These are phyloP conservation scores for Abelmoschus esculentus DNA, from an alignment of 345 rosid genomes.

Conservation along the genomic window DNA sequence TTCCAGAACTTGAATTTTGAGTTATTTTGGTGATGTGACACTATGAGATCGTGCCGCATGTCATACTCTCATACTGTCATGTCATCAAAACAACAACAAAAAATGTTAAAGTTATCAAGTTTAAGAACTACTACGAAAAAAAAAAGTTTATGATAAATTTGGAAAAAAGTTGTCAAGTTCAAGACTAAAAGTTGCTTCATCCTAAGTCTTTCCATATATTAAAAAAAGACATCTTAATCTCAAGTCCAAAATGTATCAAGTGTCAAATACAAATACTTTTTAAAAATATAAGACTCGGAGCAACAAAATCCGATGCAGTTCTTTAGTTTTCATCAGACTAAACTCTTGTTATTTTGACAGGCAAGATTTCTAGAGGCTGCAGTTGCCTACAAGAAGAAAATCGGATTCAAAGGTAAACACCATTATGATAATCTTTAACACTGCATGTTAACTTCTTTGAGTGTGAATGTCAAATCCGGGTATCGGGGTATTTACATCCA, in stretches of 20 bases:
- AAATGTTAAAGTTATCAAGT: no score
- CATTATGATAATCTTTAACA: background rate
- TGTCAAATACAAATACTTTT: background rate
- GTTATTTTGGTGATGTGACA: no score
- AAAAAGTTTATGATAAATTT: no score
- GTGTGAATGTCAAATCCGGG: background rate
- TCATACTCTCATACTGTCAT: no score
- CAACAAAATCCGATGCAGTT: background rate
- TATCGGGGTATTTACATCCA: background rate
- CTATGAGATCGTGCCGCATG: background rate
- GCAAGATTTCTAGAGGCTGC: slow-evolving; percentile 82
- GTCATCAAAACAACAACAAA: no score
- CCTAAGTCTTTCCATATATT: background rate
- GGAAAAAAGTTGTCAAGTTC: no score
- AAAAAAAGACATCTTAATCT: background rate
- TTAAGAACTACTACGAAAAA: no score
- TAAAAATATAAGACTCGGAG: background rate
- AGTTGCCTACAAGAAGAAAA: slow-evolving; percentile 87
- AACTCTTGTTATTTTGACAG: slow-evolving; percentile 23
- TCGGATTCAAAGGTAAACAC: slow-evolving; percentile 72
- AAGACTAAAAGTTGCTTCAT: no score
- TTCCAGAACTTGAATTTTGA: background rate
- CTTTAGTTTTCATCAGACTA: background rate
- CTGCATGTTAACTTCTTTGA: background rate
- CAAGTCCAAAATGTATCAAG: background rate